phyloP scores from a whole-genome alignment of 75 land plant species.

The Pinus tabuliformis region DNA sequence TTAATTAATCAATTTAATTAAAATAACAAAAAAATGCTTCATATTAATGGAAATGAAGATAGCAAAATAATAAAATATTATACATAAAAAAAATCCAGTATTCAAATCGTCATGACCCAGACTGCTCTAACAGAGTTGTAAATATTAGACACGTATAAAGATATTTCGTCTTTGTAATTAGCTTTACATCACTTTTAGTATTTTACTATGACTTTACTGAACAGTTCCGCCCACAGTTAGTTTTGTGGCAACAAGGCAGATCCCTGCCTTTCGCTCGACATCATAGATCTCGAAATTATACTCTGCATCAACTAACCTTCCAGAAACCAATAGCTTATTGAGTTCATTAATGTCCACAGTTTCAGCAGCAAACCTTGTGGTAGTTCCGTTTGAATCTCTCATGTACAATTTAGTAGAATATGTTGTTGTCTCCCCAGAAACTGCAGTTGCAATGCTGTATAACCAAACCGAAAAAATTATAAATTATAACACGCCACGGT shows the following conservation, averaged over 20 bases:
- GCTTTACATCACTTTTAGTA: no score
- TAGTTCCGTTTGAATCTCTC: constrained; percentile 34
- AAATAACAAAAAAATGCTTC: no score
- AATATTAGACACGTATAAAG: no score
- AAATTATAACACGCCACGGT: not conserved
- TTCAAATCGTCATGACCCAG: no score
- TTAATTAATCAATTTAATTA: no score
- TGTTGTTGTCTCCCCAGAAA: constrained; percentile 24
- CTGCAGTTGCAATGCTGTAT: constrained; percentile 46
- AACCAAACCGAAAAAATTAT: not conserved
- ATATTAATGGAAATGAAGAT: no score
- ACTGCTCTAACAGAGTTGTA: no score
- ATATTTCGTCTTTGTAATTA: no score
- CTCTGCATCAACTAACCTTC: constrained; percentile 41
- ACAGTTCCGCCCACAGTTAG: constrained; percentile 15
- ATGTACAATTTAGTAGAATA: constrained; percentile 40
- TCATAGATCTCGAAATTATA: constrained; percentile 49
- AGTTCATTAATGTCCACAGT: constrained; percentile 40
- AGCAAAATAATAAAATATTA: no score
- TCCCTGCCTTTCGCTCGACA: constrained; percentile 49
- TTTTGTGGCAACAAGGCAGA: constrained; percentile 49
- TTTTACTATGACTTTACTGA: no score
- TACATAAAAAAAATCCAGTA: no score
- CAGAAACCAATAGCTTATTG: constrained; percentile 30
- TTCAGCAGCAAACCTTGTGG: constrained; percentile 28